These are phyloP conservation scores for Trypanosoma platydactyli DNA, from an alignment of 208 protist species.

Conservation along the genomic window DNA sequence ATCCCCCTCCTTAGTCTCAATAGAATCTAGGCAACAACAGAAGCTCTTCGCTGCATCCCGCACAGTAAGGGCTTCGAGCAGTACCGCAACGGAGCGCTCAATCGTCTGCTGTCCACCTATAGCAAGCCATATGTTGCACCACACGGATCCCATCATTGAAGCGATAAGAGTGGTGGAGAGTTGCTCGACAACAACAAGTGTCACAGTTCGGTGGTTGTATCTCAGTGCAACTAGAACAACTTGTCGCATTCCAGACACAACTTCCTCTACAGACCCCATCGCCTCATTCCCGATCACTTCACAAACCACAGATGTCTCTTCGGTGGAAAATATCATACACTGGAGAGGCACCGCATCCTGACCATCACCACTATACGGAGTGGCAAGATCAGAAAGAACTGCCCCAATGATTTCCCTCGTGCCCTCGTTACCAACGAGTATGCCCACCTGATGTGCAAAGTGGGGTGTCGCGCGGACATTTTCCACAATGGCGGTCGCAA, in stretches of 20 bases:
- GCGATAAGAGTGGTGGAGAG: constrained; percentile 29
- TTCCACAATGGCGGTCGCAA: constrained; percentile 36
- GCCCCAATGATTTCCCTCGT: constrained; percentile 6
- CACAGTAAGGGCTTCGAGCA: constrained; percentile 26
- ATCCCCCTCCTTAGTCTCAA: neutral
- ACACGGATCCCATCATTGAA: constrained; percentile 14
- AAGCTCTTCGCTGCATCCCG: constrained; percentile 21
- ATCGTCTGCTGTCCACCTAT: neutral
- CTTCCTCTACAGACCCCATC: constrained; percentile 17
- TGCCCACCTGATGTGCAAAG: constrained; percentile 40
- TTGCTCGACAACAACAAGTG: constrained; percentile 27
- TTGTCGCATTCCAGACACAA: constrained; percentile 17
- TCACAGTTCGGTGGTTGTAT: constrained; percentile 9
- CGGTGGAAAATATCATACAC: constrained; percentile 66
- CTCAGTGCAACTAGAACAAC: constrained; percentile 30
- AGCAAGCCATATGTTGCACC: constrained; percentile 24
- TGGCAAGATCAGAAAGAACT: constrained; percentile 14
- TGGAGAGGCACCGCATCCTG: constrained; percentile 23
- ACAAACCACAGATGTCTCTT: constrained; percentile 38
- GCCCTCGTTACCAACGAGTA: constrained; percentile 29
- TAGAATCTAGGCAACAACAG: neutral
- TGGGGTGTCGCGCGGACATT: constrained; percentile 32
- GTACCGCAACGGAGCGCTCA: constrained; percentile 8
- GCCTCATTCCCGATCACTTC: constrained; percentile 28
- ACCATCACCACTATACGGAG: neutral